Evolutionary conservation across 495 filamentous ascomycete genomes (phyloP), one percentile per base, ranked within the genome.

Genomic region (Jackrogersella multiformis): DNA sequence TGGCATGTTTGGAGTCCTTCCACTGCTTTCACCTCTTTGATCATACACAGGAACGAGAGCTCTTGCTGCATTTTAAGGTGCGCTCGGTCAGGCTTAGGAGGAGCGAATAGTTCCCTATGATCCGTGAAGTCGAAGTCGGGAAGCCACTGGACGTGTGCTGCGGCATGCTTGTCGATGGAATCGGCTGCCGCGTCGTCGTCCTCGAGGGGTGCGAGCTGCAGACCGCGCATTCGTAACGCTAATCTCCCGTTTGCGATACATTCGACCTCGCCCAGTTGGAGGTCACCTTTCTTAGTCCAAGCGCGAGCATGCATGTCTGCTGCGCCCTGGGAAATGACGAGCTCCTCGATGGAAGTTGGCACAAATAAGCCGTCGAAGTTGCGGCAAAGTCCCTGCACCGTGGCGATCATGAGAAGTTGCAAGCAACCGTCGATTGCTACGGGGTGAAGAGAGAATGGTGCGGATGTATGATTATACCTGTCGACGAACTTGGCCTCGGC

Each of bases 361-460:
- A 81, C 68, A 8, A 45, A 67, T n/a, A 77, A 55, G 56, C 73
- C 42, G 7, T 63, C 57, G 23, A 77, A 64, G 20, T 71, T 70
- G 28, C 73, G 73, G 30, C 69, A 64, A 1, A 71, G 36, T 0
- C 78, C 78, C n/a, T 70, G 61, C 4, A 61, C 64, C 13, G 42
- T 52, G 15, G 82, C 81, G 2, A 76, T 69, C 6, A 70, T 69
- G 13, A 75, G 21, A 2, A 80, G 57, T 48, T 83, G 80, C 15
- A 86, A 53, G 41, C 74, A 78, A 0, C 64, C 62, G 54, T 85
- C 82, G 9, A 85, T 80, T n/a, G 68, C 63, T 2, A 73, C 71
- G 0, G 83, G 81, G 46, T 86, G 82, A 8, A 80, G 54, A 0
- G 58, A 30, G 62, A 77, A 81, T 38, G 62, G 67, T 12, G 46